Percentiles rank a stretch among this genome's conserved stretches.
These are phyloP conservation scores for Bromus sterilis DNA, from an alignment of 176 grass and related monocot species.

Conservation along the genomic window DNA sequence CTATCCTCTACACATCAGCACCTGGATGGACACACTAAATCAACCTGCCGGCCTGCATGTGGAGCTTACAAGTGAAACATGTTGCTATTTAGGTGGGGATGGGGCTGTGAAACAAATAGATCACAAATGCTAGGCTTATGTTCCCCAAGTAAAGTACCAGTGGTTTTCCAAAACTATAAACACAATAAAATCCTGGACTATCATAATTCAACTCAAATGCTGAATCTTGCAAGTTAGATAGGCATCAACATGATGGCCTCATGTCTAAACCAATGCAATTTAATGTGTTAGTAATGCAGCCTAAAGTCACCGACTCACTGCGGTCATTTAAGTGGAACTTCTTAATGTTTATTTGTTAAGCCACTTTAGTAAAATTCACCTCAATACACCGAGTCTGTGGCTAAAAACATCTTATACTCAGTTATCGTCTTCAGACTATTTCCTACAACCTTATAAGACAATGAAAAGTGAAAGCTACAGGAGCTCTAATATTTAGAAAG, in stretches of 20 bases:
- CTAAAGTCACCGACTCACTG: not conserved
- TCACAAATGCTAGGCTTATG: not conserved
- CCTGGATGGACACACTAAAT: too few species aligned
- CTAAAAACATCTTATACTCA: not conserved
- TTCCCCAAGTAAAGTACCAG: too few species aligned
- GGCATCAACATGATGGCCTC: not conserved
- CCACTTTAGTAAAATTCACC: not conserved
- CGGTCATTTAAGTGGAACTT: not conserved
- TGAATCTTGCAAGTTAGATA: not conserved
- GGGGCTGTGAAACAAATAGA: not conserved
- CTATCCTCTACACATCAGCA: too few species aligned
- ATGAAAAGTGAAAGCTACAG: not conserved
- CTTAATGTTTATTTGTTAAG: not conserved
- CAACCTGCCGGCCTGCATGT: too few species aligned
- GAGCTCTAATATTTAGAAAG: not conserved
- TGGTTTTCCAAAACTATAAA: too few species aligned
- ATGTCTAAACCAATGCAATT: not conserved
- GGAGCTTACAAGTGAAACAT: too few species aligned
- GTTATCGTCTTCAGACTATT: not conserved
- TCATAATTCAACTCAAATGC: not conserved
- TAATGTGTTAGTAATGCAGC: not conserved
- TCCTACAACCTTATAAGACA: not conserved
- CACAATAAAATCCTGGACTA: too few species aligned
- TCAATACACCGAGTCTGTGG: not conserved
- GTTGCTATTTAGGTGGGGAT: not conserved